Conservation (phyloP, 2,329 filamentous ascomycete genomes). For the Fusarium sulawesiense region DNA sequence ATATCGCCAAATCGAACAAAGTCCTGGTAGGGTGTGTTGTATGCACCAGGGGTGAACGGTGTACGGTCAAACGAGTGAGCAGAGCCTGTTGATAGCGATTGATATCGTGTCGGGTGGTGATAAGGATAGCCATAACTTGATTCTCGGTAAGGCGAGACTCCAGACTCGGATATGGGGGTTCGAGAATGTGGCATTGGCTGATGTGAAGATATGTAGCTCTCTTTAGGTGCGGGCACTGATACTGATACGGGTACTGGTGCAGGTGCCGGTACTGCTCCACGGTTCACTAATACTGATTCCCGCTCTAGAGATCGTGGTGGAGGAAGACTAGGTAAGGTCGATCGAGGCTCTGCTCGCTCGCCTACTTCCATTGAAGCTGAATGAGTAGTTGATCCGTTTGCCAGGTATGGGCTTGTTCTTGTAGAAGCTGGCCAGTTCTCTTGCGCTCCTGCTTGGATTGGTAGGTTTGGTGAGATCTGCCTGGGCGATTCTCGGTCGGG, state of each 20-base stretch:
- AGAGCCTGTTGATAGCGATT: conserved; percentile 60
- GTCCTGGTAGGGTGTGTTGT: conserved; percentile 56
- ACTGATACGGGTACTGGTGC: conserved; percentile 46
- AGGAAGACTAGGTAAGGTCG: conserved; percentile 57
- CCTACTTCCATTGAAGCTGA: conserved; percentile 50
- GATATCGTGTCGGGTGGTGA: conserved; percentile 58
- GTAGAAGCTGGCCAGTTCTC: conserved; percentile 52
- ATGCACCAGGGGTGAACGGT: conserved; percentile 57
- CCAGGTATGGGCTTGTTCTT: conserved; percentile 51
- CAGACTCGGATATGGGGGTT: conserved; percentile 49
- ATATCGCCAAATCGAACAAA: conserved; percentile 58
- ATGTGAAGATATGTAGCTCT: conserved; percentile 52
- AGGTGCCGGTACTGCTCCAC: conserved; percentile 49
- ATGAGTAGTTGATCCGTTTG: conserved; percentile 44
- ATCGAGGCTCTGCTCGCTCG: conserved; percentile 52
- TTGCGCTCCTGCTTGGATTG: conserved; percentile 40
- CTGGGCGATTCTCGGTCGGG: conserved; percentile 49
- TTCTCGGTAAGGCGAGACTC: conserved; percentile 49
- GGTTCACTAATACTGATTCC: conserved; percentile 47
- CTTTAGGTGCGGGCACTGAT: conserved; percentile 47
- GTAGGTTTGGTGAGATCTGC: conserved; percentile 52
- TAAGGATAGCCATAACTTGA: conserved; percentile 54
- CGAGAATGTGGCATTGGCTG: conserved; percentile 40
- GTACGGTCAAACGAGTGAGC: conserved; percentile 57
- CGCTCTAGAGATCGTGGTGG: conserved; percentile 53